These are phyloP conservation scores for Aspergillus thermomutatus DNA, from an alignment of 2,329 filamentous ascomycete genomes.

Conservation along the genomic window DNA sequence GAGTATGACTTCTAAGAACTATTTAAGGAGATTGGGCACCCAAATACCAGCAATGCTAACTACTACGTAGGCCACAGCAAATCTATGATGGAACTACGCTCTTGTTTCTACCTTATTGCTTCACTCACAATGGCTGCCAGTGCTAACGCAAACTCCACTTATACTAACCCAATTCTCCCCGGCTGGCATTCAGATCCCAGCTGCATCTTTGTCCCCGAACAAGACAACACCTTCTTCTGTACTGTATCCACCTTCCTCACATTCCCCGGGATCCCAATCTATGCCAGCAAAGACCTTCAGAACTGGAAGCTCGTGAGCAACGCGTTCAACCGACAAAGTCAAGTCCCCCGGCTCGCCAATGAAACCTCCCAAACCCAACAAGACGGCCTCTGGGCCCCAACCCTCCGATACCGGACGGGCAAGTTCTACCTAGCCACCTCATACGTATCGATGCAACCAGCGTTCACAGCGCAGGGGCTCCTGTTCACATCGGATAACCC, in stretches of 20 bases:
- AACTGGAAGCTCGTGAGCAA: conserved; percentile 3
- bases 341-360: conserved; percentile 32
- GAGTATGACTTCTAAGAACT: no score
- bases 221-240: conserved; percentile 48
- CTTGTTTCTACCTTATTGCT: no score
- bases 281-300: conserved; percentile 42
- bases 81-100: no score
- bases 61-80: no score
- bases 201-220: conserved; percentile 39
- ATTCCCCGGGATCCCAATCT: conserved; percentile 46
- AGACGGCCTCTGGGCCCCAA: conserved; percentile 41
- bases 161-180: conserved; percentile 43
- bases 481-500: conserved; percentile 3
- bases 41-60: no score
- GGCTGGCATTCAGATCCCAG: conserved; percentile 48
- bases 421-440: conserved; percentile 38
- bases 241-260: conserved; percentile 45
- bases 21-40: no score
- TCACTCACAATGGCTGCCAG: no score
- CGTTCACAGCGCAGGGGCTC: neutral
- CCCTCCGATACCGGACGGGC: conserved; percentile 39
- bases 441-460: no score
- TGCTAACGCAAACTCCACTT: no score
- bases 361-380: conserved; percentile 5
- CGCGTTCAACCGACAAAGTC: conserved; percentile 23